phyloP scores from a whole-genome alignment of 495 filamentous ascomycete genomes.

The Hypoxylon fragiforme region DNA sequence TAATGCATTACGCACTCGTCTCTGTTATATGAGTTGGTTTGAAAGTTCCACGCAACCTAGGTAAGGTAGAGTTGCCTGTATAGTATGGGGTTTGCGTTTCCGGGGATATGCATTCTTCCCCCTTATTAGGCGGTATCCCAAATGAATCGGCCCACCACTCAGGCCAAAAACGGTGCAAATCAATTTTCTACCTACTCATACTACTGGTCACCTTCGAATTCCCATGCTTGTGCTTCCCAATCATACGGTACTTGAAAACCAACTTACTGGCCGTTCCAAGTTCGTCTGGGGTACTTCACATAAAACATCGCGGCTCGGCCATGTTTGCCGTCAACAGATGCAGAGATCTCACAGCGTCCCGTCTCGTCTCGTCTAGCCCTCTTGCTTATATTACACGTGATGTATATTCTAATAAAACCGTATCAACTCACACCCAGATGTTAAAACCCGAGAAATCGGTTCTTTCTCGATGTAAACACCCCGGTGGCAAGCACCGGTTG shows the following conservation, averaged over 20 bases:
- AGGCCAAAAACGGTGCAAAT: slow-evolving; percentile 29
- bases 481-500: slow-evolving; percentile 30
- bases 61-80: slow-evolving; percentile 26
- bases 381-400: slow-evolving; percentile 26
- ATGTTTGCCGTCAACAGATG: slow-evolving; percentile 19
- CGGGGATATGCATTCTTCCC: slow-evolving; percentile 34
- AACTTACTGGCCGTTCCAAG: slow-evolving; percentile 29
- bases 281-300: slow-evolving; percentile 26
- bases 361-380: slow-evolving; percentile 16
- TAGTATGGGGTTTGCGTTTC: slow-evolving; percentile 26
- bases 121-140: slow-evolving; percentile 37
- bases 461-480: slow-evolving; percentile 27
- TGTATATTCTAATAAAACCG: slow-evolving; percentile 27
- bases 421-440: slow-evolving; percentile 24
- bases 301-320: slow-evolving; percentile 29
- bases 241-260: slow-evolving; percentile 25
- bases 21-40: not conserved
- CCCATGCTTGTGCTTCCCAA: slow-evolving; percentile 20
- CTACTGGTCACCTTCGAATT: slow-evolving; percentile 14
- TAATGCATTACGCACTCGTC: slow-evolving; percentile 2
- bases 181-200: slow-evolving; percentile 28
- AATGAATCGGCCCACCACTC: slow-evolving; percentile 35
- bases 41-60: slow-evolving; percentile 10
- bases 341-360: slow-evolving; percentile 17
- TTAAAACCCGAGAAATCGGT: slow-evolving; percentile 26